These are phyloP conservation scores for Talaromyces sp. DNA, from an alignment of 2,329 filamentous ascomycete genomes.

Conservation along the genomic window DNA sequence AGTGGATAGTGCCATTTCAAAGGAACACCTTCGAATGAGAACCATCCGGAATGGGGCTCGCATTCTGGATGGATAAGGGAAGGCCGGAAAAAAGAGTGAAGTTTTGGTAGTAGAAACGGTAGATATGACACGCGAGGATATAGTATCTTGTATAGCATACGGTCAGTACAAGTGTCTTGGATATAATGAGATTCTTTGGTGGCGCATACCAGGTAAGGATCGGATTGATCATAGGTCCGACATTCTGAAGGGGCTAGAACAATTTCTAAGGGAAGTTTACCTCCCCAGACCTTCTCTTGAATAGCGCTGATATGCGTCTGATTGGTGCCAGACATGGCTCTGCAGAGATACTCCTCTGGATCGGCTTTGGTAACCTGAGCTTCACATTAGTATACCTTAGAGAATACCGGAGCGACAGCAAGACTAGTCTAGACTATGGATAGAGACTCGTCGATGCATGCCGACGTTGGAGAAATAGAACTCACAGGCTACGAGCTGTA, in stretches of 20 bases:
- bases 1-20: conserved; percentile 69
- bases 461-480: not conserved
- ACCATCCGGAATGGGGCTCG: conserved; percentile 52
- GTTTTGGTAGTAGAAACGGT: conserved; percentile 57
- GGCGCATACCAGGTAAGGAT: conserved; percentile 53
- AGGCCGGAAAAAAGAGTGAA: conserved; percentile 58
- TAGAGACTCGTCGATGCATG: not conserved
- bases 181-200: not conserved
- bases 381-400: not conserved
- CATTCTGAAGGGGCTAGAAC: conserved; percentile 55
- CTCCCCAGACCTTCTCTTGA: conserved; percentile 52
- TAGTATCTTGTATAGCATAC: conserved; percentile 51
- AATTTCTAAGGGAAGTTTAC: conserved; percentile 57
- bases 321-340: conserved; percentile 12
- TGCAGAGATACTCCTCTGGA: not conserved
- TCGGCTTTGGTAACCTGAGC: not conserved
- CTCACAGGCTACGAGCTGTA: conserved; percentile 1
- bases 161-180: not conserved
- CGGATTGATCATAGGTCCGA: conserved; percentile 54
- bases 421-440: not conserved
- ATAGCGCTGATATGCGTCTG: conserved; percentile 28
- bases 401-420: not conserved
- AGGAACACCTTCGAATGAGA: conserved; percentile 63
- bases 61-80: conserved; percentile 55
- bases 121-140: conserved; percentile 64